A percentile compares a stretch with the other conserved stretches of the same genome.
phyloP scores from a whole-genome alignment of 306 rosid genomes.

The Dalbergia cochinchinensis region DNA sequence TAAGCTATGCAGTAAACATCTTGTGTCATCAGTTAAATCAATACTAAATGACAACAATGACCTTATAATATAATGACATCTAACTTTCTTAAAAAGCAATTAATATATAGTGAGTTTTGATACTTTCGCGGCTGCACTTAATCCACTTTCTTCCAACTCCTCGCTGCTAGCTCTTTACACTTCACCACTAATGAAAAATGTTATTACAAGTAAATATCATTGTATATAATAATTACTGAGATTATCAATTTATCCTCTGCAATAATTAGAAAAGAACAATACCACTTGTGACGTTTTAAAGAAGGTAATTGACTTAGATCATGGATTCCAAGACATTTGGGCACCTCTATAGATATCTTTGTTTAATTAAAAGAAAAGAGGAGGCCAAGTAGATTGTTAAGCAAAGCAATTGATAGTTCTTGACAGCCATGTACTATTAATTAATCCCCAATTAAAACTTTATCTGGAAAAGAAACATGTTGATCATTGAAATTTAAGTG shows the following conservation, averaged over 20 bases:
- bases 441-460: slow-evolving; percentile 19
- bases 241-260: background rate
- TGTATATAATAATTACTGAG: background rate
- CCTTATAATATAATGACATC: background rate
- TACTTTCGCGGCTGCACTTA: background rate
- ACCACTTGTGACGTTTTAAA: background rate
- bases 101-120: background rate
- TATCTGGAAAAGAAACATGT: slow-evolving; percentile 18
- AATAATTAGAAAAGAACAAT: background rate
- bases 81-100: background rate
- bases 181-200: background rate
- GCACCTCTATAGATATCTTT: background rate
- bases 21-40: background rate
- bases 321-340: background rate
- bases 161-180: background rate
- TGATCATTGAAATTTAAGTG: background rate
- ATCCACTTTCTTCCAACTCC: background rate
- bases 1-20: slow-evolving; percentile 27
- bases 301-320: background rate
- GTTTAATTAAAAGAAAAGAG: background rate
- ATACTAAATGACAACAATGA: background rate
- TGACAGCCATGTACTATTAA: slow-evolving; percentile 4
- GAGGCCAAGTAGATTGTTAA: background rate
- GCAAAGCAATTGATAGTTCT: slow-evolving; percentile 25
- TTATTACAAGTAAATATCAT: background rate